phyloP scores from a whole-genome alignment of 805 yeast species.

The Candida maesae region DNA sequence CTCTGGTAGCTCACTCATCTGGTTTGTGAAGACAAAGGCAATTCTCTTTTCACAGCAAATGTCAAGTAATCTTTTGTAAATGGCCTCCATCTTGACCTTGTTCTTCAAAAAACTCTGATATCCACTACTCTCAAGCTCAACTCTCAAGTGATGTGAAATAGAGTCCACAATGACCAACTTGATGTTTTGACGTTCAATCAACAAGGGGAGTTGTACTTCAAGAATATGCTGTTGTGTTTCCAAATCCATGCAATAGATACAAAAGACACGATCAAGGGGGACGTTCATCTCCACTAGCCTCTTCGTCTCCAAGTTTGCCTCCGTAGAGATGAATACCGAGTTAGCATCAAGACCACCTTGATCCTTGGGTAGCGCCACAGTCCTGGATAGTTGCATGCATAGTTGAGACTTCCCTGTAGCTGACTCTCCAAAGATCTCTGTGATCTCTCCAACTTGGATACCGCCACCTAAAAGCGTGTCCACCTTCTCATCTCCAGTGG shows the following conservation, averaged over 20 bases:
- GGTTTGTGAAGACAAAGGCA: constrained; percentile 73
- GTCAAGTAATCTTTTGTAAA: constrained; percentile 45
- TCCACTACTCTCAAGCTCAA: constrained; percentile 40
- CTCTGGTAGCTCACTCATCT: constrained; percentile 63
- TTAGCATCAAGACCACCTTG: constrained; percentile 47
- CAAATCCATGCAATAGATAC: constrained; percentile 59
- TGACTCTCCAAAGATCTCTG: constrained; percentile 81
- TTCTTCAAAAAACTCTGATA: constrained; percentile 29
- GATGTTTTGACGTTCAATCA: constrained; percentile 39
- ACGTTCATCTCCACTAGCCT: constrained; percentile 49
- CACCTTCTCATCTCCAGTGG: constrained; percentile 49
- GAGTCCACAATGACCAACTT: constrained; percentile 74
- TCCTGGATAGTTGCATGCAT: constrained; percentile 58
- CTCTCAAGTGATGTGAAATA: constrained; percentile 75
- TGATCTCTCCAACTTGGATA: constrained; percentile 47
- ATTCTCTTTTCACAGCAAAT: constrained; percentile 46
- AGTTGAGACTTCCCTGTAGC: constrained; percentile 87
- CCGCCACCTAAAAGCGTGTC: constrained; percentile 57
- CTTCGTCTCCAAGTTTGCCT: constrained; percentile 63
- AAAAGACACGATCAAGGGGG: constrained; percentile 40
- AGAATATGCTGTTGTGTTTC: constrained; percentile 73
- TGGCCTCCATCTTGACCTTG: constrained; percentile 37
- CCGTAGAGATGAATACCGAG: constrained; percentile 78
- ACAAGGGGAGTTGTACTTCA: constrained; percentile 61
- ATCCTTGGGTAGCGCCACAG: constrained; percentile 48